Evolutionary conservation across 192 early-diverging fungal species (phyloP).

Genomic region (Mortierella antarctica): DNA sequence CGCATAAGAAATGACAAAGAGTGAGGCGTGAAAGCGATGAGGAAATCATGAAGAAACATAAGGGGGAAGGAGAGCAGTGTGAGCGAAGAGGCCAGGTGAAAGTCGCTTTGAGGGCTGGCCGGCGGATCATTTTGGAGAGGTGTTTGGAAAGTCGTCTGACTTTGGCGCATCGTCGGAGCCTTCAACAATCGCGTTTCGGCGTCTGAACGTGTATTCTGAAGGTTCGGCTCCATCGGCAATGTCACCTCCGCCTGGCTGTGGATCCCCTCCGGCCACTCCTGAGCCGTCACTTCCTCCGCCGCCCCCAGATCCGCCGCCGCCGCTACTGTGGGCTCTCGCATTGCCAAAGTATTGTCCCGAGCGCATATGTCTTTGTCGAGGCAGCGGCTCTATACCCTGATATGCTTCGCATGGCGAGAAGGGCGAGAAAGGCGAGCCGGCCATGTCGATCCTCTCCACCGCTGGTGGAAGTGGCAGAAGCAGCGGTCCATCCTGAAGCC

Average conservation of each 20-base stretch:
- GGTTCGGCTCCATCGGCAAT: constrained; percentile 29
- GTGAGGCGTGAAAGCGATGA: not conserved
- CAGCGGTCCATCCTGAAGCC: not conserved
- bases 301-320: constrained; percentile 27
- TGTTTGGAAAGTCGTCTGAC: constrained; percentile 42
- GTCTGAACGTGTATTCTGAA: constrained; percentile 48
- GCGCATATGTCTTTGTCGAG: constrained; percentile 1
- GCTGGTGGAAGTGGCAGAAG: constrained; percentile 23
- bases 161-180: constrained; percentile 53
- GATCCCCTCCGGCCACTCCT: constrained; percentile 11
- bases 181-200: constrained; percentile 50
- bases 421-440: constrained; percentile 18
- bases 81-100: not conserved
- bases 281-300: constrained; percentile 31
- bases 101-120: not conserved
- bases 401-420: constrained; percentile 12
- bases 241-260: constrained; percentile 46
- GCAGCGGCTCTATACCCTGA: not conserved
- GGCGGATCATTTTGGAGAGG: constrained; percentile 37
- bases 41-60: not conserved
- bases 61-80: not conserved
- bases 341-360: constrained; percentile 8
- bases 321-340: constrained; percentile 46
- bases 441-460: constrained; percentile 24
- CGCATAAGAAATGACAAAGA: too few relatives aligned